A percentile compares a stretch with the other conserved stretches of the same genome.
Evolutionary conservation across 331 rosid genomes (phyloP).

Genomic region (Dryas integrifolia): DNA sequence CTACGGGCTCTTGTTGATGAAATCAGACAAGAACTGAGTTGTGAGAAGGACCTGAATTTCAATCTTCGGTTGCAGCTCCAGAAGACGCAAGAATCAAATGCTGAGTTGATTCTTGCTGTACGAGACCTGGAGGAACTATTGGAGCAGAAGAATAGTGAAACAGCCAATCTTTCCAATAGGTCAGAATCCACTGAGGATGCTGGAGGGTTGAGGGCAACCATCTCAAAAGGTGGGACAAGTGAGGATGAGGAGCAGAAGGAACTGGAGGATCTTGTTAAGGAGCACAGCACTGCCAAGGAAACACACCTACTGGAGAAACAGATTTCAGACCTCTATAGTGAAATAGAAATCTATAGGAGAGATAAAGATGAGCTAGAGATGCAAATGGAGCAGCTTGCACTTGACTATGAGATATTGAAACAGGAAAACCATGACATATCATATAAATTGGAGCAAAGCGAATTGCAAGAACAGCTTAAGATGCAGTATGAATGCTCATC

Average conservation of each 20-base stretch:
- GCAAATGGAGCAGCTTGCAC: slow-evolving; percentile 95
- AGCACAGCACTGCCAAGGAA: slow-evolving; percentile 45
- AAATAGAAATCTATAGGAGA: slow-evolving; percentile 71
- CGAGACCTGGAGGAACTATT: slow-evolving; percentile 81
- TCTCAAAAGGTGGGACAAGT: slow-evolving; percentile 40
- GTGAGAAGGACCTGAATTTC: slow-evolving; percentile 73
- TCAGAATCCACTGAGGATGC: slow-evolving; percentile 28
- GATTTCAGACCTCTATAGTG: slow-evolving; percentile 65
- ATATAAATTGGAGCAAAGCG: slow-evolving; percentile 74
- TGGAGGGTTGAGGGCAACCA: slow-evolving; percentile 34
- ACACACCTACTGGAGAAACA: slow-evolving; percentile 62
- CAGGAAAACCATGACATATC: slow-evolving; percentile 84
- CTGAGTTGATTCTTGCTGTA: slow-evolving; percentile 83
- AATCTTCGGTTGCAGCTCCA: slow-evolving; percentile 80
- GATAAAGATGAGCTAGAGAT: slow-evolving; percentile 86
- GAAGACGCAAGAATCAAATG: slow-evolving; percentile 91
- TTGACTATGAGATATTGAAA: slow-evolving; percentile 90
- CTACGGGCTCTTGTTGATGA: slow-evolving; percentile 65
- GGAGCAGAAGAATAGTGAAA: slow-evolving; percentile 63
- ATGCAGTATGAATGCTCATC: slow-evolving; percentile 73
- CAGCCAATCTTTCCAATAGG: slow-evolving; percentile 23
- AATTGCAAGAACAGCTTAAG: slow-evolving; percentile 75
- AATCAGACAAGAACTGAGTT: slow-evolving; percentile 72
- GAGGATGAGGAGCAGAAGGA: slow-evolving; percentile 79
- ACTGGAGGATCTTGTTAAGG: slow-evolving; percentile 64